Evolutionary conservation across 768 basidiomycete species (phyloP).

Genomic region (Cytidiella melzeri): DNA sequence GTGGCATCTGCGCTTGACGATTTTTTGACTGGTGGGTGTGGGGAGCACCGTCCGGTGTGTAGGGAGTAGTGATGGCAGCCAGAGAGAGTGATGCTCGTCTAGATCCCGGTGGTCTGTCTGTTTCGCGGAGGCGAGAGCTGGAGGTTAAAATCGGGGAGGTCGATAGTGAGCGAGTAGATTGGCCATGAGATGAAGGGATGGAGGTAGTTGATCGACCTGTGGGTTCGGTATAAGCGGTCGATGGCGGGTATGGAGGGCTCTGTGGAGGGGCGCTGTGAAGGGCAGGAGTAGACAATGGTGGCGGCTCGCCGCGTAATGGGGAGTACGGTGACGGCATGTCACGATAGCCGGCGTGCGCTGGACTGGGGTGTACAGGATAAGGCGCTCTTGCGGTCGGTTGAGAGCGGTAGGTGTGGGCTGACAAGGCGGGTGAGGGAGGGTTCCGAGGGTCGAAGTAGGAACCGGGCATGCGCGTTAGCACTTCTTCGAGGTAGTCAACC

Average conservation of each 20-base stretch:
- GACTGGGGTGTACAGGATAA: slow-evolving; percentile 15
- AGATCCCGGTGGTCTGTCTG: slow-evolving; percentile 28
- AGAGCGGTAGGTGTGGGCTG: slow-evolving; percentile 16
- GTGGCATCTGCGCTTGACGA: slow-evolving; percentile 73
- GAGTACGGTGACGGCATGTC: slow-evolving; percentile 13
- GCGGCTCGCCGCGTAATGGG: slow-evolving; percentile 16
- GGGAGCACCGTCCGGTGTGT: slow-evolving; percentile 16
- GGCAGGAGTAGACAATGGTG: neutral
- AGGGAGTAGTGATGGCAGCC: slow-evolving; percentile 38
- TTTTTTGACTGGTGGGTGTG: slow-evolving; percentile 57
- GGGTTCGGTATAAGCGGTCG: neutral
- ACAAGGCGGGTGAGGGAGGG: slow-evolving; percentile 16
- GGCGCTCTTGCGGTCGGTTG: slow-evolving; percentile 20
- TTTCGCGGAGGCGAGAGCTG: slow-evolving; percentile 18
- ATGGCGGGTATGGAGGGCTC: neutral
- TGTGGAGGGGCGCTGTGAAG: neutral
- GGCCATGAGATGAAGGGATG: neutral
- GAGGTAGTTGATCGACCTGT: neutral
- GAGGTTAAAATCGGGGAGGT: slow-evolving; percentile 21
- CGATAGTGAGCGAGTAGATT: slow-evolving; percentile 17
- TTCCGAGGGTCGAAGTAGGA: slow-evolving; percentile 17
- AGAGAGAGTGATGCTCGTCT: slow-evolving; percentile 35
- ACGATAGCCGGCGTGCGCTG: slow-evolving; percentile 5
- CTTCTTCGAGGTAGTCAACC: slow-evolving; percentile 25
- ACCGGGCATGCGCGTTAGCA: slow-evolving; percentile 24